Conservation (phyloP, 2,329 filamentous ascomycete species). For the Colletotrichum paranaense region DNA sequence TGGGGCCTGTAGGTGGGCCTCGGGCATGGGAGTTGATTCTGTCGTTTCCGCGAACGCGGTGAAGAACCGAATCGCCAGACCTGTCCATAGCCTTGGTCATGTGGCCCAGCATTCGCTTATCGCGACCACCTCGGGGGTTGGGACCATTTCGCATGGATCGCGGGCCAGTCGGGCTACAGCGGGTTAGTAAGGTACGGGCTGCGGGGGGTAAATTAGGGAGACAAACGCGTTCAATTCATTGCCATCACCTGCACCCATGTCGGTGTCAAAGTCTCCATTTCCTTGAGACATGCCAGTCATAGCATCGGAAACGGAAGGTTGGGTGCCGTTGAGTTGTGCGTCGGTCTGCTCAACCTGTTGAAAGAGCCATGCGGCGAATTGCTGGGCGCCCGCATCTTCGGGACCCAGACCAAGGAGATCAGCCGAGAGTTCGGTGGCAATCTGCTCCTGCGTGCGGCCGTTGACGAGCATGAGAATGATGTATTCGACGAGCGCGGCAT, state of each 20-base stretch:
- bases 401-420: constrained; percentile 86
- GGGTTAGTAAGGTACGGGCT: constrained; percentile 51
- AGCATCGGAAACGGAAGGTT: constrained; percentile 44
- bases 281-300: constrained; percentile 48
- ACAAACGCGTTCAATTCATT: constrained; percentile 71
- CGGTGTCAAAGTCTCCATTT: constrained; percentile 70
- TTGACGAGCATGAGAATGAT: constrained; percentile 98
- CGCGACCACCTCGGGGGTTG: constrained; percentile 68
- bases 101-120: constrained; percentile 87
- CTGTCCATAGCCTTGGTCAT: constrained; percentile 87
- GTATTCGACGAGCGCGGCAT: constrained; percentile 91
- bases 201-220: constrained; percentile 20
- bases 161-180: constrained; percentile 85
- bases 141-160: constrained; percentile 90
- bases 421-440: constrained; percentile 86
- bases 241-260: constrained; percentile 73
- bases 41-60: constrained; percentile 81
- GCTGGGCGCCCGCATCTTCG: constrained; percentile 83
- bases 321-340: constrained; percentile 67
- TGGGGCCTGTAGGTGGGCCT: constrained; percentile 77
- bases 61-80: constrained; percentile 77
- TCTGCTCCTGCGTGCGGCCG: constrained; percentile 91
- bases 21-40: constrained; percentile 84
- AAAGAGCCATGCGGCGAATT: constrained; percentile 95
- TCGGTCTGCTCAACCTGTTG: constrained; percentile 80